These are phyloP conservation scores for Trichoderma atrobrunneum DNA, from an alignment of 2,329 filamentous ascomycete species.

Conservation along the genomic window DNA sequence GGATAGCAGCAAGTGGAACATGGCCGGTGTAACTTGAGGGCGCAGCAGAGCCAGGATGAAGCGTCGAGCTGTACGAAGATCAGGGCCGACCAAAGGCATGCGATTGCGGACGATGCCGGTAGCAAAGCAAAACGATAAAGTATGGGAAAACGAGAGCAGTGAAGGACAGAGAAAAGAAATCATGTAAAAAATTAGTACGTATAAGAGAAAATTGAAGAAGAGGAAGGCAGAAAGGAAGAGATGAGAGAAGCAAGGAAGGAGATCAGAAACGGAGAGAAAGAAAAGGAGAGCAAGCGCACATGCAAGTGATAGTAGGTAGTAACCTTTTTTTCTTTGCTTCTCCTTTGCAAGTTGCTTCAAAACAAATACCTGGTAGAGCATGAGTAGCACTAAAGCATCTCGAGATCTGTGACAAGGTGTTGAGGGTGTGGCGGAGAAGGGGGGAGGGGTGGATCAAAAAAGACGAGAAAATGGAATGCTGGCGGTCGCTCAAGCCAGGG, in stretches of 20 bases:
- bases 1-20: conserved; percentile 27
- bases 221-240: not conserved
- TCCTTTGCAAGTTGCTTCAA: not conserved
- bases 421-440: conserved; percentile 12
- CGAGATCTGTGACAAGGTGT: conserved; percentile 11
- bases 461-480: conserved; percentile 3
- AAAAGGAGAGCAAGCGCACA: not conserved
- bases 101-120: not conserved
- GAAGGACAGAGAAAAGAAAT: too few species aligned
- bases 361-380: not conserved
- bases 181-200: not conserved
- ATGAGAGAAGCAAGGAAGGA: not conserved
- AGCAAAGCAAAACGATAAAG: not conserved
- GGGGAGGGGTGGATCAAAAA: conserved; percentile 5
- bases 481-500: conserved; percentile 7
- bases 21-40: conserved; percentile 26
- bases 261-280: not conserved
- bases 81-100: not conserved
- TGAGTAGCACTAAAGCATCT: not conserved
- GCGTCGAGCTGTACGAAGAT: conserved; percentile 16
- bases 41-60: conserved; percentile 16
- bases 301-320: not conserved
- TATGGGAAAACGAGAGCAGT: not conserved
- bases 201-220: not conserved
- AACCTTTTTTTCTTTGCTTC: not conserved